Evolutionary conservation across 164 flowering plant species (phyloP).

Genomic region (Platanus orientalis): DNA sequence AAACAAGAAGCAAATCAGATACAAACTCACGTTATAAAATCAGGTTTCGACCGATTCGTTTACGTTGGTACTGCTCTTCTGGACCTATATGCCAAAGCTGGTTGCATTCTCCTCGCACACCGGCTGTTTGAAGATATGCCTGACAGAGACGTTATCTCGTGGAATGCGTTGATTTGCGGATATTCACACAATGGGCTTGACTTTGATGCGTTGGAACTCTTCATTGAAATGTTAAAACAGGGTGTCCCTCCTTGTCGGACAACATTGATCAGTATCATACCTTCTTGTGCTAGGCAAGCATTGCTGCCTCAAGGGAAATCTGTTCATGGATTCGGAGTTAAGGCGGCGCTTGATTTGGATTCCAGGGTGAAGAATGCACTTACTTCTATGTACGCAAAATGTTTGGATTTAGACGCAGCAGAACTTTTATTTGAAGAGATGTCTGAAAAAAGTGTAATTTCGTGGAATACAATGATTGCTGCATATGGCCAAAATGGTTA

Average conservation of each 20-base stretch:
- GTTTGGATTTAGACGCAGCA: conserved; percentile 29
- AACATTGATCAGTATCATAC: conserved; percentile 34
- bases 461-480: conserved; percentile 53
- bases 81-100: conserved; percentile 18
- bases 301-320: conserved; percentile 28
- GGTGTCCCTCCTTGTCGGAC: conserved; percentile 28
- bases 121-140: conserved; percentile 38
- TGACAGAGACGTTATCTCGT: conserved; percentile 36
- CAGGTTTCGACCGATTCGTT: conserved; percentile 23
- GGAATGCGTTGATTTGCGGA: conserved; percentile 49
- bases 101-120: conserved; percentile 15
- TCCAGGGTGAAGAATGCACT: conserved; percentile 37
- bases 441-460: conserved; percentile 31
- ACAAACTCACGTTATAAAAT: conserved; percentile 30
- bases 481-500: conserved; percentile 36
- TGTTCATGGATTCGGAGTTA: conserved; percentile 34
- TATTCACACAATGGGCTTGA: conserved; percentile 34
- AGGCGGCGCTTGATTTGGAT: conserved; percentile 33
- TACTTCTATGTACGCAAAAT: conserved; percentile 43
- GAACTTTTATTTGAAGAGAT: conserved; percentile 33
- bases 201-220: conserved; percentile 26
- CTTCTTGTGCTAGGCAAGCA: conserved; percentile 34
- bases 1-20: conserved; percentile 24
- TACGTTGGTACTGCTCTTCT: conserved; percentile 32
- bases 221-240: conserved; percentile 29